Evolutionary conservation across 2,329 filamentous ascomycete species (phyloP), one percentile per base, ranked within the genome.

Genomic region (Aureobasidium leucospermi): DNA sequence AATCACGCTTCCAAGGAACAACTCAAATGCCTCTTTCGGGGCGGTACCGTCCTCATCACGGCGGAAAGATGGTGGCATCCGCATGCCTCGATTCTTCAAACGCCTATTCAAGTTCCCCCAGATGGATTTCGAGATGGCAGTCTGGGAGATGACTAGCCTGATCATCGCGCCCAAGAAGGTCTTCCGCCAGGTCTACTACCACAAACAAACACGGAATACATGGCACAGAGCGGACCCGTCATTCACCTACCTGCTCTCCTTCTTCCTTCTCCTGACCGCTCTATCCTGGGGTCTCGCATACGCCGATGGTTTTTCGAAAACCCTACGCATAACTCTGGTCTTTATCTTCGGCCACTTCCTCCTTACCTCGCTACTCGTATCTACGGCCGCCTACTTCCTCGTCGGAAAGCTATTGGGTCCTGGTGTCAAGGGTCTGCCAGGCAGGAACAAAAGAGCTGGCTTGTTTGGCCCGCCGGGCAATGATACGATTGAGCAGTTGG

Each of bases 61-160:
- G 42, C 74, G 75, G 63, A 76, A 79, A 61, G 42, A 63, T 32
- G 76, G 75, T 58, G 80, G 73, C 62, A 72, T 85, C 67, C 80
- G 81, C 47, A 83, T 86, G 78, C 84, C 84, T 64, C 81, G 83
- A 65, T 86, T 86, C 78, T 86, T 87, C 75, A 84, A 85, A 68
- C 79, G 84, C 60, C 74, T 87, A 52, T 86, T 87, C 79, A 88
- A 88, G 71, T 87, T 87, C 68, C 84, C 85, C 10, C 85, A 86
- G 66, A 87, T 88, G 85, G 85, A 88, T 75, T 88, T 88, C 69
- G 85, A 88, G 69, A 86, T 86, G 78, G 85, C 85, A 19, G 81
- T 86, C 65, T 88, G 85, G 85, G 85, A 88, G 71, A 87, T 88
- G 81, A 85, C 83, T 63, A 83, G 81, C 66, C 75, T 88, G 57